A percentile compares a stretch with the other conserved stretches of the same genome.
Conservation (phyloP, 495 filamentous ascomycete genomes). For the Podospora pseudopauciseta region DNA sequence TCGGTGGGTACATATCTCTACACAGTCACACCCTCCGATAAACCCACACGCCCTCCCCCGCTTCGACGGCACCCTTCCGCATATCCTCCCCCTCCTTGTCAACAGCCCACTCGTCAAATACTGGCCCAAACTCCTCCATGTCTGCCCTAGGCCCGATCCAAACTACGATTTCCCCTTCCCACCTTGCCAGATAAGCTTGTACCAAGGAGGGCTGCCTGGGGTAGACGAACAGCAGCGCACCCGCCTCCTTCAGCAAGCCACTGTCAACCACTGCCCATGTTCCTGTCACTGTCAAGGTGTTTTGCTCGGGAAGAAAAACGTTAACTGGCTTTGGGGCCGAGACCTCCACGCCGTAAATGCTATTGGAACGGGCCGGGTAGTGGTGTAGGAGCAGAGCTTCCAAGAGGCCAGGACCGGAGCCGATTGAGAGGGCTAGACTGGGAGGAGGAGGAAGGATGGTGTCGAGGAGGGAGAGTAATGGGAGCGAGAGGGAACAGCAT, state of each 20-base stretch:
- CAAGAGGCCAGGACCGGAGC: slow-evolving; percentile 28
- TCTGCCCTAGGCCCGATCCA: slow-evolving; percentile 30
- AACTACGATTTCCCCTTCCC: slow-evolving; percentile 17
- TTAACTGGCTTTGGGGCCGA: slow-evolving; percentile 14
- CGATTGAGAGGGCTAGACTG: slow-evolving; percentile 19
- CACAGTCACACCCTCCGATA: slow-evolving; percentile 11
- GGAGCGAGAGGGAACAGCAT: slow-evolving; percentile 26
- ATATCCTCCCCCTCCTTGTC: slow-evolving; percentile 4
- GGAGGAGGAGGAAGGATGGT: slow-evolving; percentile 21
- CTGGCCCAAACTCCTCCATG: slow-evolving; percentile 15
- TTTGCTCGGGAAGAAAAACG: slow-evolving; percentile 21
- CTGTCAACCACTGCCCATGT: slow-evolving; percentile 24
- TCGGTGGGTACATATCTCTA: too few relatives aligned
- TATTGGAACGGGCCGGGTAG: slow-evolving; percentile 11
- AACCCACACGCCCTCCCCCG: slow-evolving; percentile 23
- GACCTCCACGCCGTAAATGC: slow-evolving; percentile 25
- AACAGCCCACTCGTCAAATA: slow-evolving; percentile 16
- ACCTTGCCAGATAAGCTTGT: slow-evolving; percentile 15
- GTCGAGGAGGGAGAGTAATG: slow-evolving; percentile 24
- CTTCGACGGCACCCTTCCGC: slow-evolving; percentile 15
- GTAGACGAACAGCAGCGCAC: slow-evolving; percentile 27
- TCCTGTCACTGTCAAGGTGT: slow-evolving; percentile 9
- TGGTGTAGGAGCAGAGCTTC: slow-evolving; percentile 24
- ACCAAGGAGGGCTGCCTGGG: slow-evolving; percentile 21
- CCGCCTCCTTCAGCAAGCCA: neutral